Evolutionary conservation across 768 basidiomycete species (phyloP).

Genomic region (Boletus bicolor): DNA sequence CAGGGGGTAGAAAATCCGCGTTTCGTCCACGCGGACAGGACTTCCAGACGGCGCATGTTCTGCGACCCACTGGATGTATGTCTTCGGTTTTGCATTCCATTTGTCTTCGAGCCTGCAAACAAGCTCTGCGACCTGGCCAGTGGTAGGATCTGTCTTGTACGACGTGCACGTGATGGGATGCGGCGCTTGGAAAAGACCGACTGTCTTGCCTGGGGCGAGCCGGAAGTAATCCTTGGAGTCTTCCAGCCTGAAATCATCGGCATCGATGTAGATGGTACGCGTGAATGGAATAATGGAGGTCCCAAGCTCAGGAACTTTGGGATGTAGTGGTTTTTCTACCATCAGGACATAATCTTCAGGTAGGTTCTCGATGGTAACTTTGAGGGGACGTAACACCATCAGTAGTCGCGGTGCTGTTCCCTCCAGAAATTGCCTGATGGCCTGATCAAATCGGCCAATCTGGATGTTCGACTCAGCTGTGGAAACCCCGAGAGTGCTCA

Average conservation of each 20-base stretch:
- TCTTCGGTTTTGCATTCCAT: slow-evolving; percentile 77
- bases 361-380: slow-evolving; percentile 88
- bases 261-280: slow-evolving; percentile 86
- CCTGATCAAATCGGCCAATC: slow-evolving; percentile 84
- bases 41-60: slow-evolving; percentile 74
- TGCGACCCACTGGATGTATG: slow-evolving; percentile 97
- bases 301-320: slow-evolving; percentile 88
- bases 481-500: slow-evolving; percentile 92
- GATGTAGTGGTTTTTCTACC: slow-evolving; percentile 90
- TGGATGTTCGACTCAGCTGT: slow-evolving; percentile 81
- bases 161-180: slow-evolving; percentile 91
- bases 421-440: slow-evolving; percentile 87
- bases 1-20: slow-evolving; percentile 85
- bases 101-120: slow-evolving; percentile 74
- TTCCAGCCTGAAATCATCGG: slow-evolving; percentile 86
- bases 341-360: slow-evolving; percentile 78
- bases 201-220: slow-evolving; percentile 95
- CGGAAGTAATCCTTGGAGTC: slow-evolving; percentile 97
- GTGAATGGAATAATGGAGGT: slow-evolving; percentile 81
- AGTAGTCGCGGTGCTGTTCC: slow-evolving; percentile 81
- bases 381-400: slow-evolving; percentile 88
- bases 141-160: slow-evolving; percentile 69
- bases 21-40: slow-evolving; percentile 84
- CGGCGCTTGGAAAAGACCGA: slow-evolving; percentile 92
- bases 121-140: slow-evolving; percentile 77